Percentiles rank a stretch among this genome's conserved stretches.
Evolutionary conservation across 176 grass and related monocot species (phyloP).

Genomic region (Areca catechu): DNA sequence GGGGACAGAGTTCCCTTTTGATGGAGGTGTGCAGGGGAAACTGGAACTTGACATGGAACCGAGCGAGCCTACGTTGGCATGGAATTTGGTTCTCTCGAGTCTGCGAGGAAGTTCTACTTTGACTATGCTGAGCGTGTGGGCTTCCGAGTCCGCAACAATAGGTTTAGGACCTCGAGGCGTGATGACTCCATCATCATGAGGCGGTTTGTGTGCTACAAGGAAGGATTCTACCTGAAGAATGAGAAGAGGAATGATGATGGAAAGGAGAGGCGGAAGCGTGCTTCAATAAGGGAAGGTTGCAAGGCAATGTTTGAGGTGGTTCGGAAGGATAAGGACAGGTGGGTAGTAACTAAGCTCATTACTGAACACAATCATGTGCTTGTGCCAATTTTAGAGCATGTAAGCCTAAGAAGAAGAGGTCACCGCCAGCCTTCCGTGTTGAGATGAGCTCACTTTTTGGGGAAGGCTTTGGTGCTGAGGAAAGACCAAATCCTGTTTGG

Average conservation of each 20-base stretch:
- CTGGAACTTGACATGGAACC: not conserved
- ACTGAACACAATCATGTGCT: slow-evolving; percentile 72
- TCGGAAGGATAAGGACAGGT: slow-evolving; percentile 41
- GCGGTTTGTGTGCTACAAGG: slow-evolving; percentile 86
- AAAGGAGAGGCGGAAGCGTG: slow-evolving; percentile 51
- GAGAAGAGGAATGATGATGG: slow-evolving; percentile 19
- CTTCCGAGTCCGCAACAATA: slow-evolving; percentile 67
- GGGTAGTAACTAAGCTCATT: slow-evolving; percentile 90
- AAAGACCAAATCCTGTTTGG: slow-evolving; percentile 47
- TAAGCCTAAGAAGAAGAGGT: slow-evolving; percentile 41
- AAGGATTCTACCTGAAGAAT: slow-evolving; percentile 68
- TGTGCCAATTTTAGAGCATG: slow-evolving; percentile 51
- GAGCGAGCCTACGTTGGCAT: slow-evolving; percentile 14
- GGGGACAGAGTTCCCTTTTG: slow-evolving; percentile 63
- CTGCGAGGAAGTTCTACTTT: slow-evolving; percentile 76
- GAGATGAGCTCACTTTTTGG: slow-evolving; percentile 13
- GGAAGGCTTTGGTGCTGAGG: slow-evolving; percentile 13
- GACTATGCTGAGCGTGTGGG: slow-evolving; percentile 57
- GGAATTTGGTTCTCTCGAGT: slow-evolving; percentile 35
- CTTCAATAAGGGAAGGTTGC: slow-evolving; percentile 89
- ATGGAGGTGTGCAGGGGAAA: slow-evolving; percentile 17
- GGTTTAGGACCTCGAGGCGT: slow-evolving; percentile 73
- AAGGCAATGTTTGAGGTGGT: slow-evolving; percentile 98
- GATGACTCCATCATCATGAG: slow-evolving; percentile 81
- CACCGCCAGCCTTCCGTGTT: not conserved